These are phyloP conservation scores for Yamadazyma oceani DNA, from an alignment of 1,139 yeast species.

Conservation along the genomic window DNA sequence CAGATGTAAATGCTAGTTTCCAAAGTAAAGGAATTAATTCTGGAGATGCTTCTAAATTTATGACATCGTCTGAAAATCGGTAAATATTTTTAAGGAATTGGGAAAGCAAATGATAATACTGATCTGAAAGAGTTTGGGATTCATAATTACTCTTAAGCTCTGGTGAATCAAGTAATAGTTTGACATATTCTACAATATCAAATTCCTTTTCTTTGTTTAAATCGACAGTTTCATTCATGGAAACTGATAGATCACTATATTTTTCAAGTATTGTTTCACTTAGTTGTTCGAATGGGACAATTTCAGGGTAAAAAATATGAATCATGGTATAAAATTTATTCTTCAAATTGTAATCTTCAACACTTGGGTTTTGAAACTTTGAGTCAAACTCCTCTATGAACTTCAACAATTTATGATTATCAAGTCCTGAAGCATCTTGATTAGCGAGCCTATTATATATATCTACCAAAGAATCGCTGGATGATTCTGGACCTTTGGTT, in stretches of 20 bases:
- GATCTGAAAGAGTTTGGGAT: constrained; percentile 14
- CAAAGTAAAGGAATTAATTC: constrained; percentile 38
- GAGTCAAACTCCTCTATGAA: constrained; percentile 19
- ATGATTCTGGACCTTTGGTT: not conserved
- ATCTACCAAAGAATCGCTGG: not conserved
- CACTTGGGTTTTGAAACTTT: constrained; percentile 17
- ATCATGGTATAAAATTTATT: constrained; percentile 38
- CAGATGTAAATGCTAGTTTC: constrained; percentile 22
- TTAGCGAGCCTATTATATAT: constrained; percentile 5
- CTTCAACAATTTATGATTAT: constrained; percentile 6
- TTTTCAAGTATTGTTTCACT: constrained; percentile 28
- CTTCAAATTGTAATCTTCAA: constrained; percentile 33
- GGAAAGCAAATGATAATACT: constrained; percentile 24
- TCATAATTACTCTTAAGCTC: constrained; percentile 15
- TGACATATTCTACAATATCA: constrained; percentile 34
- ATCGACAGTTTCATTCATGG: constrained; percentile 14
- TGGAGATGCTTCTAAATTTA: constrained; percentile 26
- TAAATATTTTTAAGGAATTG: constrained; percentile 27
- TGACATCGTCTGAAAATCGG: constrained; percentile 25
- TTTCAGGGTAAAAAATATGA: constrained; percentile 35
- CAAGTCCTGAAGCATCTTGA: not conserved
- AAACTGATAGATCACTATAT: constrained; percentile 23
- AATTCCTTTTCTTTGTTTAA: constrained; percentile 20
- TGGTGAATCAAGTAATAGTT: constrained; percentile 36
- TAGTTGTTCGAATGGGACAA: constrained; percentile 27